A percentile compares a stretch with the other conserved stretches of the same genome.
phyloP scores from a whole-genome alignment of 179 eudicot genomes.

The Camellia oleifera region DNA sequence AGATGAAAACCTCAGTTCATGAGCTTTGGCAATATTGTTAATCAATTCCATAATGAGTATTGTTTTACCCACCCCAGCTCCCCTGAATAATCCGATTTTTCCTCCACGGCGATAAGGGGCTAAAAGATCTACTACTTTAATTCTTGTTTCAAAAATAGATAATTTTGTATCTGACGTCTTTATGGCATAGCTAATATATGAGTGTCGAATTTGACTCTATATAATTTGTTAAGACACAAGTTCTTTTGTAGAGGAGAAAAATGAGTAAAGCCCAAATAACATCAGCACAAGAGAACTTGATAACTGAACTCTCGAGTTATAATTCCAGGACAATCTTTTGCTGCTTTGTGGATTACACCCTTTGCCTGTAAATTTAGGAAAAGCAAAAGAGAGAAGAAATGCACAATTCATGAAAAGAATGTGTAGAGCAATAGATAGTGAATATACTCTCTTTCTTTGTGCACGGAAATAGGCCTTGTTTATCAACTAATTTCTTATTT shows the following conservation, averaged over 20 bases:
- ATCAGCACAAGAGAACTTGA: not conserved
- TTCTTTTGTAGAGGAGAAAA: not conserved
- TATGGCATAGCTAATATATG: not conserved
- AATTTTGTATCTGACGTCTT: too few relatives aligned
- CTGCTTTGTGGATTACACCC: not conserved
- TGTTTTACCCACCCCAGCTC: too few relatives aligned
- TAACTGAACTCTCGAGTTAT: not conserved
- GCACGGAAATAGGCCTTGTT: not conserved
- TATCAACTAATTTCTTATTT: slow-evolving; percentile 3
- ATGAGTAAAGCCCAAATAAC: not conserved
- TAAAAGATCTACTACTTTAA: too few relatives aligned
- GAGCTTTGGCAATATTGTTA: too few relatives aligned
- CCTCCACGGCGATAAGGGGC: too few relatives aligned
- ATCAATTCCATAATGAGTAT: too few relatives aligned
- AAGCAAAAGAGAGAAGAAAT: not conserved
- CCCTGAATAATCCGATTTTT: too few relatives aligned
- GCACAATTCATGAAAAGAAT: not conserved
- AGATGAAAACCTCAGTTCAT: not conserved
- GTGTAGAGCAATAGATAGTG: not conserved
- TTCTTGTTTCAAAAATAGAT: too few relatives aligned
- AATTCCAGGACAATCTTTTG: not conserved
- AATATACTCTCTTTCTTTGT: not conserved
- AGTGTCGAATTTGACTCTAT: not conserved
- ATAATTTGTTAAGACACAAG: not conserved
- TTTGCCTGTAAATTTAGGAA: not conserved